Evolutionary conservation across 805 yeast species (phyloP).

Genomic region (Jamesozyma spencerorum): DNA sequence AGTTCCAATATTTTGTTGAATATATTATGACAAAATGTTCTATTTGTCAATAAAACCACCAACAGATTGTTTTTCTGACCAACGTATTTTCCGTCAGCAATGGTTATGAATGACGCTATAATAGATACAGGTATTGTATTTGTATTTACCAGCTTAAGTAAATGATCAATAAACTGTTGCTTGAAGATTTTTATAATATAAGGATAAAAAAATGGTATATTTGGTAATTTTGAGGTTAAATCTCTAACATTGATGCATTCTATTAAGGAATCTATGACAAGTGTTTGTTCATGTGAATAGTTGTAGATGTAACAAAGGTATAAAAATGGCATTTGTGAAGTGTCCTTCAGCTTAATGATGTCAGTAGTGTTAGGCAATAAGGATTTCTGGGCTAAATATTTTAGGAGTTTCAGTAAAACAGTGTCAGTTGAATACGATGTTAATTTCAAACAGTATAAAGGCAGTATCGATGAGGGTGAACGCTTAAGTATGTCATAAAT

Average conservation of each 20-base stretch:
- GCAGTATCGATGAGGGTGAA: not conserved
- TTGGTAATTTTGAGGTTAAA: not conserved
- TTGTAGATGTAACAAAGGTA: not conserved
- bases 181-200: not conserved
- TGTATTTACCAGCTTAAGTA: no score
- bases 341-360: not conserved
- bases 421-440: not conserved
- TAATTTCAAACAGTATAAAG: not conserved
- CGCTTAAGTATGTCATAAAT: not conserved
- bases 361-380: not conserved
- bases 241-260: not conserved
- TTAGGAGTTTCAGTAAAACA: not conserved
- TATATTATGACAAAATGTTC: not conserved
- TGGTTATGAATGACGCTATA: not conserved
- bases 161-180: not conserved
- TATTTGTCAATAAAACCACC: slow-evolving; percentile 2
- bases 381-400: not conserved
- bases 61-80: slow-evolving; percentile 4
- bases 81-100: not conserved
- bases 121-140: not conserved
- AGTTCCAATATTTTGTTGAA: not conserved
- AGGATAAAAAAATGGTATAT: not conserved
- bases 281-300: not conserved
- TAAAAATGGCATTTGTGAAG: not conserved
- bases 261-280: not conserved